Evolutionary conservation across 345 rosid species (phyloP), one percentile per base, ranked within the genome.

Genomic region (Hirschfeldia incana): DNA sequence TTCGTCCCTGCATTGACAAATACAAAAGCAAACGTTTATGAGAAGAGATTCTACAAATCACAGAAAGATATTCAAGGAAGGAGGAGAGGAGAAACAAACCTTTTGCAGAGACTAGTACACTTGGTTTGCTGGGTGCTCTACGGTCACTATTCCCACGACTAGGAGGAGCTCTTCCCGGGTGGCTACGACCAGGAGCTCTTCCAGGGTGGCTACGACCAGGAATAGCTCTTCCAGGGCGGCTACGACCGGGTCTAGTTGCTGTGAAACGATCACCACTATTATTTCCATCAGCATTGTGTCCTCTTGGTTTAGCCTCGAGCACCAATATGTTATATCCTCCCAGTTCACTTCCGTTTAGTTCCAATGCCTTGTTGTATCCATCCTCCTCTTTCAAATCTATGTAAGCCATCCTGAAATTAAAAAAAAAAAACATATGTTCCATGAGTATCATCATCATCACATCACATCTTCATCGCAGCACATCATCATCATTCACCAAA

Each of bases 221-320:
- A 12, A 11, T 2, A 4, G 3, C 51, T 42, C 13, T 55, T 55
- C 28, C 59, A 53, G 26, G 59, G 29, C 11, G 44, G 11, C 9
- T 9, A 55, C 29, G 62, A 8, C 62, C 62, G 62, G 64, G 64
- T 27, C 6, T 59, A 59, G 64, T 27, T 26, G 33, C 2, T 59
- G 32, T 9, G 33, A 26, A 59, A 59, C 33, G 64, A 59, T 59
- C 64, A 27, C 7, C 15, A 59, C 32, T 8, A n/a, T 51, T 26
- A 59, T 60, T 60, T 26, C 33, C n/a, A 8, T 81, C 79, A 76
- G 73, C 79, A 64, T 78, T 78, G 46, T 34, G 76, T 21, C 70
- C 90, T 79, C 83, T 88, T 16, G 88, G 95, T 65, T 46, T 87
- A 70, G 85, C 92, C 84, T 89, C 94, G 0, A 80, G 79, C 32